phyloP scores from a whole-genome alignment of 352 stramenopile genomes.

The Phytophthora pinifolia region DNA sequence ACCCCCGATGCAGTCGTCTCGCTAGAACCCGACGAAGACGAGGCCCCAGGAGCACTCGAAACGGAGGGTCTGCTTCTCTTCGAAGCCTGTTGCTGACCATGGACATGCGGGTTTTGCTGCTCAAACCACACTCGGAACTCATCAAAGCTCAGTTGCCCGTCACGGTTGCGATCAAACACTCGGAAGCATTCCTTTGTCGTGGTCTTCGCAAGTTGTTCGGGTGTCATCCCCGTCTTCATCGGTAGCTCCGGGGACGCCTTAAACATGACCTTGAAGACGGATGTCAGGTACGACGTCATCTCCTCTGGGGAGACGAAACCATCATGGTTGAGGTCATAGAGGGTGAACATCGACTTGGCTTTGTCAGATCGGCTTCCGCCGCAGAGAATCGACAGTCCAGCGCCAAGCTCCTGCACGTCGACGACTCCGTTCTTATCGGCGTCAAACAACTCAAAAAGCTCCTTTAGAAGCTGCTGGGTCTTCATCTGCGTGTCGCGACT shows the following conservation, averaged over 20 bases:
- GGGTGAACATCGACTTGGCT: slow-evolving; percentile 73
- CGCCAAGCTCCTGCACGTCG: slow-evolving; percentile 84
- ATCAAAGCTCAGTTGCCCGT: slow-evolving; percentile 75
- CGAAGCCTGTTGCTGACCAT: slow-evolving; percentile 11
- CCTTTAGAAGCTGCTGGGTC: slow-evolving; percentile 54
- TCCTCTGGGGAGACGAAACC: slow-evolving; percentile 79
- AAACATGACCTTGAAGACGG: slow-evolving; percentile 87
- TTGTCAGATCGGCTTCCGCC: slow-evolving; percentile 73
- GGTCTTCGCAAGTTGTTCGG: slow-evolving; percentile 63
- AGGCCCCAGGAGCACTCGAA: slow-evolving; percentile 6
- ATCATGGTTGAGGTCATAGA: slow-evolving; percentile 86
- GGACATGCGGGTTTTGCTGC: slow-evolving; percentile 42
- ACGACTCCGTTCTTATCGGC: slow-evolving; percentile 75
- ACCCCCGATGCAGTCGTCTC: slow-evolving; percentile 12
- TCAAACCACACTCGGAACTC: slow-evolving; percentile 82
- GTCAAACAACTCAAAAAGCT: slow-evolving; percentile 86
- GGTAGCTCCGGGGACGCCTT: slow-evolving; percentile 73
- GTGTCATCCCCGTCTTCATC: slow-evolving; percentile 50
- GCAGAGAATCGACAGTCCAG: slow-evolving; percentile 87
- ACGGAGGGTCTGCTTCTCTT: slow-evolving; percentile 15
- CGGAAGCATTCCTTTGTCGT: slow-evolving; percentile 82
- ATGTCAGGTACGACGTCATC: slow-evolving; percentile 83
- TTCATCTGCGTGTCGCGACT: slow-evolving; percentile 42
- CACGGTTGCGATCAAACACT: slow-evolving; percentile 73
- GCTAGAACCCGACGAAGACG: slow-evolving; percentile 23